A percentile compares a stretch with the other conserved stretches of the same genome.
These are phyloP conservation scores for Diaporthe citri DNA, from an alignment of 2,329 filamentous ascomycete species.

Conservation along the genomic window DNA sequence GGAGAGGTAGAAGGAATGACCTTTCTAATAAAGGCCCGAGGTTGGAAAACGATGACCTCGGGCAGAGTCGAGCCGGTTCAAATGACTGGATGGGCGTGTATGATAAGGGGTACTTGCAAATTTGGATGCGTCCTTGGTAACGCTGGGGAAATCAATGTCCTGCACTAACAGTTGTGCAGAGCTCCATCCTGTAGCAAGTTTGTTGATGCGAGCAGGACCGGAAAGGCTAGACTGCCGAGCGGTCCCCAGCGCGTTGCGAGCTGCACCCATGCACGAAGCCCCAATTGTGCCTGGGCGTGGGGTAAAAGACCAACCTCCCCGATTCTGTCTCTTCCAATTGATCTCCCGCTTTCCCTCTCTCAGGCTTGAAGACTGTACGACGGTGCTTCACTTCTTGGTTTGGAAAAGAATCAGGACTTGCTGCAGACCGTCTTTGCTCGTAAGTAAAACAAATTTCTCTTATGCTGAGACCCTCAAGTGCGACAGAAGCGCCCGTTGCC, in stretches of 20 bases:
- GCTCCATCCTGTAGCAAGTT: background rate
- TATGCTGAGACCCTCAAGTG: background rate
- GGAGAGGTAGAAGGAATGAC: background rate
- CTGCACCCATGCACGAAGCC: conserved; percentile 31
- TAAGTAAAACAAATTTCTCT: conserved; percentile 28
- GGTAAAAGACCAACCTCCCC: conserved; percentile 40
- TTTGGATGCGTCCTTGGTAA: rapidly evolving
- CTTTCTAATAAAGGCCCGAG: conserved; percentile 10
- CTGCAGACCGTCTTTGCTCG: conserved; percentile 15
- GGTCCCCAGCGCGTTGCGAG: conserved; percentile 27
- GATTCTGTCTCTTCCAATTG: conserved; percentile 33
- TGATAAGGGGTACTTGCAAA: conserved; percentile 1
- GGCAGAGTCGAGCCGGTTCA: conserved; percentile 7
- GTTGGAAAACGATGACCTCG: conserved; percentile 27
- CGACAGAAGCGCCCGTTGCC: background rate
- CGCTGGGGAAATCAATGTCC: background rate
- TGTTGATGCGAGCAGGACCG: conserved; percentile 11
- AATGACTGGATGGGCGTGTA: background rate
- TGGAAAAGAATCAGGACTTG: background rate
- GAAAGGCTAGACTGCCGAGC: conserved; percentile 29
- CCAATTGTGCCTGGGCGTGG: conserved; percentile 29
- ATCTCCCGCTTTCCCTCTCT: conserved; percentile 30
- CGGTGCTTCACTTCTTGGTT: conserved; percentile 13
- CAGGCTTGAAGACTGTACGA: background rate
- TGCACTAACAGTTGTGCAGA: background rate